Conservation (phyloP, 768 basidiomycete genomes). For the Lactarius hatsudake region DNA sequence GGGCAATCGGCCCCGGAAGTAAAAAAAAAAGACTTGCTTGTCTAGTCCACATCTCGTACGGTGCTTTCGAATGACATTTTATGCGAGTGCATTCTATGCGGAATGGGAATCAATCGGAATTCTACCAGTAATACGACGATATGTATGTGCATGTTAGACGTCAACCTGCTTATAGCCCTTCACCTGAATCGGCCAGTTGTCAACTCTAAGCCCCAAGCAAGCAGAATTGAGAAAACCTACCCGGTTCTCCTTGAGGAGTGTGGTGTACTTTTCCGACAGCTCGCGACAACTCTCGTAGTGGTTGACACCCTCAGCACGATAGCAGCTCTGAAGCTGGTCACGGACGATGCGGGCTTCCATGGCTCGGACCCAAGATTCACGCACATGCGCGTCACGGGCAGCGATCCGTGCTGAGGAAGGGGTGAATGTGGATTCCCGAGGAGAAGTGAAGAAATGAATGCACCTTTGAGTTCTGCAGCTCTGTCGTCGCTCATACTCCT, state of each 20-base stretch:
- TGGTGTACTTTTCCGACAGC: constrained; percentile 76
- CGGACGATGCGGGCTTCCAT: constrained; percentile 91
- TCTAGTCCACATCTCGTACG: background rate
- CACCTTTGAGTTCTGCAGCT: constrained; percentile 53
- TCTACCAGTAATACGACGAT: constrained; percentile 1
- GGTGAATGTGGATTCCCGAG: background rate
- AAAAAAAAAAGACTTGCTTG: constrained; percentile 39
- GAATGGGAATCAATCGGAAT: background rate
- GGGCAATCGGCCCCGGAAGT: constrained; percentile 48
- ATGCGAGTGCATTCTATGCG: background rate
- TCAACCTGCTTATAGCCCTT: constrained; percentile 85
- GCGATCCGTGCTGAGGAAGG: constrained; percentile 53
- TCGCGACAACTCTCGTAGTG: constrained; percentile 87
- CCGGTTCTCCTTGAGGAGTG: constrained; percentile 76
- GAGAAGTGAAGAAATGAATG: constrained; percentile 7
- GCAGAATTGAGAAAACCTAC: constrained; percentile 44
- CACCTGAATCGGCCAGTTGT: constrained; percentile 48
- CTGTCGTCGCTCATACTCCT: constrained; percentile 35
- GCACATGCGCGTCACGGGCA: constrained; percentile 71
- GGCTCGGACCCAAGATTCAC: constrained; percentile 91
- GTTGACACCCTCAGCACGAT: constrained; percentile 87
- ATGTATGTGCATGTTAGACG: constrained; percentile 33
- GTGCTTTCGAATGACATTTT: constrained; percentile 1
- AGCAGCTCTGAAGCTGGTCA: constrained; percentile 87
- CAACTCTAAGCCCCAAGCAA: background rate